Percentiles rank a stretch among this genome's conserved stretches.
Evolutionary conservation across 176 grass and related monocot genomes (phyloP).

Genomic region (Musa beccarii): DNA sequence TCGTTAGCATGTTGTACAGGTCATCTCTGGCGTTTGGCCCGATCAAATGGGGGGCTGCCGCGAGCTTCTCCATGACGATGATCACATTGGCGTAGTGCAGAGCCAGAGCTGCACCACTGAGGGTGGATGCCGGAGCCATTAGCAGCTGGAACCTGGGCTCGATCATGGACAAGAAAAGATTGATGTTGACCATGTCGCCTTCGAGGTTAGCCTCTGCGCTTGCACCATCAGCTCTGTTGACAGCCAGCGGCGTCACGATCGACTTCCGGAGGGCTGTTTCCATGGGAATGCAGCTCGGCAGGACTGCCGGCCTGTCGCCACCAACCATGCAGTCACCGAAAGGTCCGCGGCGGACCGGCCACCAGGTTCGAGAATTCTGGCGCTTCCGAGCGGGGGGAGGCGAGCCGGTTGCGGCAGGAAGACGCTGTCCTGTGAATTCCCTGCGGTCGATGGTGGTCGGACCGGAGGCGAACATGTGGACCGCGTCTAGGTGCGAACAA

Average conservation of each 20-base stretch:
- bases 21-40: slow-evolving; percentile 45
- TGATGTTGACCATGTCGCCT: neutral
- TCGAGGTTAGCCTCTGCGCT: neutral
- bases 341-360: slow-evolving; percentile 29
- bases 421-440: slow-evolving; percentile 3
- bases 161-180: slow-evolving; percentile 31
- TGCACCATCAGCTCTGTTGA: neutral
- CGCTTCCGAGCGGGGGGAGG: slow-evolving; percentile 19
- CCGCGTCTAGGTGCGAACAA: slow-evolving; percentile 23
- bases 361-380: slow-evolving; percentile 37
- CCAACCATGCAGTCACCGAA: slow-evolving; percentile 47
- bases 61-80: slow-evolving; percentile 55
- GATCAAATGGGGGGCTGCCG: slow-evolving; percentile 34
- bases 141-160: slow-evolving; percentile 7
- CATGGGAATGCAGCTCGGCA: slow-evolving; percentile 27
- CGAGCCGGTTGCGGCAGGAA: neutral
- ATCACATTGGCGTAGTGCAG: slow-evolving; percentile 62
- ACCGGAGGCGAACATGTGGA: slow-evolving; percentile 8
- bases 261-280: slow-evolving; percentile 19
- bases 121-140: slow-evolving; percentile 27
- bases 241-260: slow-evolving; percentile 1
- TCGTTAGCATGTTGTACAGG: slow-evolving; percentile 60
- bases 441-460: slow-evolving; percentile 1
- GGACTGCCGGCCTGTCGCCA: slow-evolving; percentile 27
- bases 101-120: slow-evolving; percentile 46